A percentile compares a stretch with the other conserved stretches of the same genome.
Evolutionary conservation across 2,329 filamentous ascomycete genomes (phyloP).

Genomic region (Cladosporium sp.): DNA sequence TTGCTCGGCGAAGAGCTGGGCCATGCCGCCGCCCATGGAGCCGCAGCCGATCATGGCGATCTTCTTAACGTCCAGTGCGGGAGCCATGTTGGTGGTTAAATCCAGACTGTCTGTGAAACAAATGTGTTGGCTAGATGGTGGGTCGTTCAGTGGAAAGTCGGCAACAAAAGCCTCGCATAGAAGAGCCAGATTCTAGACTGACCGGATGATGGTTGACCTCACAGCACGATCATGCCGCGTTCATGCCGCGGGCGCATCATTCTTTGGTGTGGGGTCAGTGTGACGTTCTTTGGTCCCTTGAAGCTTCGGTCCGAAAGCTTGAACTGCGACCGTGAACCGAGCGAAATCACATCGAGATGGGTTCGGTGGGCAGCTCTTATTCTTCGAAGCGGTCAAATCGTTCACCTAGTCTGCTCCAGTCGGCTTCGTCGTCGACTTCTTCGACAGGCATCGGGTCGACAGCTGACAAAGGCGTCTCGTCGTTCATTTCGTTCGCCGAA

Average conservation of each 20-base stretch:
- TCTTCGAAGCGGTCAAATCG: neutral
- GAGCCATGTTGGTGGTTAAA: neutral
- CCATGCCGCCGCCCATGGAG: constrained; percentile 56
- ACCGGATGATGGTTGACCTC: neutral
- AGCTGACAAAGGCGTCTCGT: constrained; percentile 3
- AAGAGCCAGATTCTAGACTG: neutral
- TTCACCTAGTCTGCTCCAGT: constrained; percentile 1
- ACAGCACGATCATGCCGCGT: neutral
- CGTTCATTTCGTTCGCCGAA: constrained; percentile 11
- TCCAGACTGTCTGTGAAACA: too few relatives aligned
- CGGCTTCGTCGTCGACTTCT: constrained; percentile 7
- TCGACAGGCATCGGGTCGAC: constrained; percentile 12
- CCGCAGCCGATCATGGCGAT: constrained; percentile 54
- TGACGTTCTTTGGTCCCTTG: neutral
- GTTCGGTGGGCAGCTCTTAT: neutral
- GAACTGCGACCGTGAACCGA: neutral
- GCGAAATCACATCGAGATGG: neutral
- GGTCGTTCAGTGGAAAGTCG: neutral
- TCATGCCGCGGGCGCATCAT: neutral
- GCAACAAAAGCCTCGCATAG: neutral
- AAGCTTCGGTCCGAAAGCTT: constrained; percentile 8
- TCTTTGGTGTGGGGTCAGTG: constrained; percentile 3
- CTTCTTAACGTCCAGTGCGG: constrained; percentile 27
- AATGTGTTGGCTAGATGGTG: neutral
- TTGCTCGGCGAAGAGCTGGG: constrained; percentile 53